Evolutionary conservation across 495 filamentous ascomycete genomes (phyloP), one percentile per base, ranked within the genome.

Genomic region (Neurospora africana): DNA sequence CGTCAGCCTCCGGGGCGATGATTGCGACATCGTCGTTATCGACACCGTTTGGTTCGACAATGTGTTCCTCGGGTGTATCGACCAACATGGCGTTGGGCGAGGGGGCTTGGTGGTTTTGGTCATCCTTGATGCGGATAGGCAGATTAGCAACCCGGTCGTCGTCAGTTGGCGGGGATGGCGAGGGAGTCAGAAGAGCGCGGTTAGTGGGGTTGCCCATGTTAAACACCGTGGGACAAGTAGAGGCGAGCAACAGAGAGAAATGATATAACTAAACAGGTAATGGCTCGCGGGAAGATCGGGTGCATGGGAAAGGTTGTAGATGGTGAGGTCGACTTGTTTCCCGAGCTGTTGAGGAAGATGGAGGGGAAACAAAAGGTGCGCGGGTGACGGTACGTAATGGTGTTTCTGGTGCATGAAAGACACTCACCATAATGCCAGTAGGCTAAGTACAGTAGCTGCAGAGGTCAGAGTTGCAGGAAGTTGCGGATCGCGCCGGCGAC

Each of bases 1-100:
- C 80, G 74, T 81, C 78, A 38, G 78, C 81, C 38, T 84, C 82
- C 78, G 92, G 90, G 75, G 88, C 90, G 81, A 98, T 96, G 80
- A 92, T 91, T 73, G 92, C 90, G 76, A 94, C 90, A 80, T 94
- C 90, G 71, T 92, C 90, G 79, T 91, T 90, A 80, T 97, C 95
- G 82, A 89, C 87, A 58, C 82, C 82, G 73, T 89, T 83, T 70
- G 83, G 79, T 72, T 86, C 80, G 77, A 84, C 85, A 72, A 89
- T 84, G 79, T 90, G 89, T 78, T 89, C 87, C 73, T 91, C 89
- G 72, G 90, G 90, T 30, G 89, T 84, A 76, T 93, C 91, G 74
- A 93, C 84, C 76, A 90, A 84, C 91, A 93, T 91, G 74, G 91
- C 86, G 72, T 84, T 88, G 11, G 84, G 84, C 39, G 79, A 79